These are phyloP conservation scores for Thermoascus crustaceus DNA, from an alignment of 2,329 filamentous ascomycete genomes.

Conservation along the genomic window DNA sequence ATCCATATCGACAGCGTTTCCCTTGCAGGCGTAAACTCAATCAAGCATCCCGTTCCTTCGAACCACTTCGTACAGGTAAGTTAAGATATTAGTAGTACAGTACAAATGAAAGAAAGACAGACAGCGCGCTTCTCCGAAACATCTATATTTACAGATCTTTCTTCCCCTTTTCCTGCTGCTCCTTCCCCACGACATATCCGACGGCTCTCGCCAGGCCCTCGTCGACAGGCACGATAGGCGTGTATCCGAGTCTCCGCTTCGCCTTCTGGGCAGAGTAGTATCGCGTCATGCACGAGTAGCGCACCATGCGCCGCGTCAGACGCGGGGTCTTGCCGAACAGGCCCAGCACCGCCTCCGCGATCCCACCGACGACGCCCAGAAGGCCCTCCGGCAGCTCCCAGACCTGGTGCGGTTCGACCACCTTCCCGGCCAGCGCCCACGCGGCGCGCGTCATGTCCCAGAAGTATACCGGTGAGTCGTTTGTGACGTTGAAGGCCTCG, in stretches of 20 bases:
- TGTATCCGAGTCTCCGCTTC: conserved; percentile 38
- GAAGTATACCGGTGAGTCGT: conserved; percentile 80
- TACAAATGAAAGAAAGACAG: too few species aligned
- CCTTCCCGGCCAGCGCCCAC: conserved; percentile 51
- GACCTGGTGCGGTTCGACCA: conserved; percentile 35
- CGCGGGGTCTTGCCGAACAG: conserved; percentile 39
- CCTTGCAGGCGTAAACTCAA: too few species aligned
- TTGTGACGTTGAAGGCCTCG: conserved; percentile 83
- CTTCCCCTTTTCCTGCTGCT: conserved; percentile 24
- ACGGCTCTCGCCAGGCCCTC: conserved; percentile 42
- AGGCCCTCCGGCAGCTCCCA: conserved; percentile 34
- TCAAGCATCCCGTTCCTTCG: too few species aligned
- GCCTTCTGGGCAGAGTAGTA: conserved; percentile 42
- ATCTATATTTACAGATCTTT: background rate
- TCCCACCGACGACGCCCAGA: conserved; percentile 31
- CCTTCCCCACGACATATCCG: conserved; percentile 33
- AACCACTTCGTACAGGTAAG: too few species aligned
- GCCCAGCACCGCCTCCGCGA: conserved; percentile 35
- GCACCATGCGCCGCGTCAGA: conserved; percentile 36
- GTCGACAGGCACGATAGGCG: conserved; percentile 36
- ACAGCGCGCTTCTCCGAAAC: background rate
- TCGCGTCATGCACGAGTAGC: conserved; percentile 42
- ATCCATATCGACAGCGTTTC: too few species aligned
- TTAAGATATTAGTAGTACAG: too few species aligned
- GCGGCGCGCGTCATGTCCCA: conserved; percentile 79